Evolutionary conservation across 805 yeast species (phyloP).

Genomic region (Wickerhamiella qilinensis): DNA sequence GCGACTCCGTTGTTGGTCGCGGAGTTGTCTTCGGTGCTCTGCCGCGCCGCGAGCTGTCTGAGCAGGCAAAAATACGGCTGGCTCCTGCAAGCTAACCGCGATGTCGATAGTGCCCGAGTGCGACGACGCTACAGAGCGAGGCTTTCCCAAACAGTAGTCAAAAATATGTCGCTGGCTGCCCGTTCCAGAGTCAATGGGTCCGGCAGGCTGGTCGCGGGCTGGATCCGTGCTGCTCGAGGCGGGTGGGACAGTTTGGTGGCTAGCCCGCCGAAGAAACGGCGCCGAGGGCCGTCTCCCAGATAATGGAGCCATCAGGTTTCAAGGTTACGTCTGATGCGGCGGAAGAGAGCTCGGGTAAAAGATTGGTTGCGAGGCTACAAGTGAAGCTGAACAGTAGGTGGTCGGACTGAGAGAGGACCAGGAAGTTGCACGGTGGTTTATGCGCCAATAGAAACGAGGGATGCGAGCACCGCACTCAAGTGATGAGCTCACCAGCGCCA

Average conservation of each 20-base stretch:
- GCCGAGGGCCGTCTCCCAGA: background rate
- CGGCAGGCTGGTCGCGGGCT: no score
- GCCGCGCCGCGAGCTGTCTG: slow-evolving; percentile 1
- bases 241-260: no score
- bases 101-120: slow-evolving; percentile 21
- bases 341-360: no score
- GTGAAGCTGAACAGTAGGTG: no score
- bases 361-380: no score
- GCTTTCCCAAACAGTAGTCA: slow-evolving; percentile 19
- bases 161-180: slow-evolving; percentile 6
- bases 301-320: background rate
- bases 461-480: no score
- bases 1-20: background rate
- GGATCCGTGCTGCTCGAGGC: no score
- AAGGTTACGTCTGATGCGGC: no score
- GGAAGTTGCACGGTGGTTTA: no score
- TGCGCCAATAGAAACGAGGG: no score
- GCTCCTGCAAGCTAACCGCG: slow-evolving; percentile 20
- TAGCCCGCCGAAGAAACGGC: background rate
- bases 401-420: no score
- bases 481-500: no score
- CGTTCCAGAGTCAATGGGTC: background rate
- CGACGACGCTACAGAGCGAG: slow-evolving; percentile 17
- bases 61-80: slow-evolving; percentile 17
- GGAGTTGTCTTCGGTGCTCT: background rate